These are phyloP conservation scores for Mycena galericulata DNA, from an alignment of 768 basidiomycete species.

Conservation along the genomic window DNA sequence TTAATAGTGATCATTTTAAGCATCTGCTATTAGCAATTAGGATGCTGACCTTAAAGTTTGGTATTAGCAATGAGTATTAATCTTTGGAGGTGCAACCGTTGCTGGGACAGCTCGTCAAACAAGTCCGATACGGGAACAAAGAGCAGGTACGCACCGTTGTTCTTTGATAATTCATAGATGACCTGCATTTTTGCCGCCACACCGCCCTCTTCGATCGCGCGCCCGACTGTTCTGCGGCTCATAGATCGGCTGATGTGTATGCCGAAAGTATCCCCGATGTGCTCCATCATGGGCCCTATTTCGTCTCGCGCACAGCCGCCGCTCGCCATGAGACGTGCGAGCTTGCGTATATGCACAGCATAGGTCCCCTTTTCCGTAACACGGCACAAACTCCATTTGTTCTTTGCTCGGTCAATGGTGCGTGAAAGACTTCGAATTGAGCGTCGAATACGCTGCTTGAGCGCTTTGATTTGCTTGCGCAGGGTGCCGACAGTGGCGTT, in stretches of 20 bases:
- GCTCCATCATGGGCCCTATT: conserved; percentile 20
- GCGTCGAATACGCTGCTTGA: neutral
- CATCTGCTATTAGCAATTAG: too few relatives aligned
- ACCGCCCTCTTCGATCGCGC: conserved; percentile 32
- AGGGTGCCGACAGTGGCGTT: neutral
- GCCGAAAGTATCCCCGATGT: conserved; percentile 30
- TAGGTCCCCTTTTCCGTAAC: too few relatives aligned
- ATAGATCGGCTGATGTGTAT: conserved; percentile 24
- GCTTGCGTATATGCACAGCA: too few relatives aligned
- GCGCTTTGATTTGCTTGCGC: neutral
- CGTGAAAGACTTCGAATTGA: neutral
- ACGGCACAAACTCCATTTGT: too few relatives aligned
- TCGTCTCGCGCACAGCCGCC: too few relatives aligned
- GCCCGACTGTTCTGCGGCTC: conserved; percentile 32
- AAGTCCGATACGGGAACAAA: too few relatives aligned
- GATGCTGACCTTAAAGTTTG: too few relatives aligned
- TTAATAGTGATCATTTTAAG: too few relatives aligned
- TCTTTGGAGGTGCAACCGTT: too few relatives aligned
- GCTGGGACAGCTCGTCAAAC: too few relatives aligned
- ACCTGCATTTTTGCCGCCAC: conserved; percentile 24
- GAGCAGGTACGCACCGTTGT: conserved; percentile 29
- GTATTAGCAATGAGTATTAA: too few relatives aligned
- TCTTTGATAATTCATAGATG: conserved; percentile 22
- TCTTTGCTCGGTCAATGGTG: neutral
- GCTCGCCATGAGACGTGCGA: too few relatives aligned